Percentiles rank a stretch among this genome's conserved stretches.
Conservation (phyloP, 495 filamentous ascomycete species). For the Penicillium canariense region DNA sequence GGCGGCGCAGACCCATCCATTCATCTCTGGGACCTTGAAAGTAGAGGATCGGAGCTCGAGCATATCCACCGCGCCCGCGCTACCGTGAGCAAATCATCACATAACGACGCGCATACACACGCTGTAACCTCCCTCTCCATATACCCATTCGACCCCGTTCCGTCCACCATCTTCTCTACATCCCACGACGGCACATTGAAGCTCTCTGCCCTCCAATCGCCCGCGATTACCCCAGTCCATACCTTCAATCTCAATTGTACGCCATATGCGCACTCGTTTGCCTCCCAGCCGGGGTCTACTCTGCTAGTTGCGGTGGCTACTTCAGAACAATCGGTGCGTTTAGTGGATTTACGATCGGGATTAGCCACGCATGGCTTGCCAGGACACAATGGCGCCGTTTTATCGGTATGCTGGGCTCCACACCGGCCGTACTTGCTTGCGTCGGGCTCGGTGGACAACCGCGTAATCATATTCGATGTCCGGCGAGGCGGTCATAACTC, state of each 20-base stretch:
- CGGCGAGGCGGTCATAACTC: slow-evolving; percentile 59
- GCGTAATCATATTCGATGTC: slow-evolving; percentile 81
- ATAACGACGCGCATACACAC: slow-evolving; percentile 60
- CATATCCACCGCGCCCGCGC: slow-evolving; percentile 52
- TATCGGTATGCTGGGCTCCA: slow-evolving; percentile 78
- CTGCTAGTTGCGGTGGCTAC: slow-evolving; percentile 82
- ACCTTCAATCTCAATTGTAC: slow-evolving; percentile 71
- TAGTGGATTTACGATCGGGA: slow-evolving; percentile 80
- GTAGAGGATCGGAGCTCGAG: slow-evolving; percentile 33
- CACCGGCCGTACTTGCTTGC: slow-evolving; percentile 74
- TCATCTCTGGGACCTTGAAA: slow-evolving; percentile 79
- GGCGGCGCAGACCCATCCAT: slow-evolving; percentile 79
- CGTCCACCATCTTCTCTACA: slow-evolving; percentile 71
- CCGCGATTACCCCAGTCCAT: slow-evolving; percentile 45
- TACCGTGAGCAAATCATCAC: slow-evolving; percentile 41
- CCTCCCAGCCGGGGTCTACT: slow-evolving; percentile 63
- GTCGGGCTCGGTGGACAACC: slow-evolving; percentile 73
- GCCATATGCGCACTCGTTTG: slow-evolving; percentile 72
- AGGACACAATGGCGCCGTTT: slow-evolving; percentile 67
- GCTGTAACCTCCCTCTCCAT: slow-evolving; percentile 83
- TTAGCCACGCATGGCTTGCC: slow-evolving; percentile 72
- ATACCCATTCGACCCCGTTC: slow-evolving; percentile 78
- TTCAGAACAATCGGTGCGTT: slow-evolving; percentile 72
- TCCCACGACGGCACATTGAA: slow-evolving; percentile 84
- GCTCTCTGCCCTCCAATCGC: slow-evolving; percentile 65